These are phyloP conservation scores for Apophysomyces elegans DNA, from an alignment of 371 early-diverging fungal genomes.

Conservation along the genomic window DNA sequence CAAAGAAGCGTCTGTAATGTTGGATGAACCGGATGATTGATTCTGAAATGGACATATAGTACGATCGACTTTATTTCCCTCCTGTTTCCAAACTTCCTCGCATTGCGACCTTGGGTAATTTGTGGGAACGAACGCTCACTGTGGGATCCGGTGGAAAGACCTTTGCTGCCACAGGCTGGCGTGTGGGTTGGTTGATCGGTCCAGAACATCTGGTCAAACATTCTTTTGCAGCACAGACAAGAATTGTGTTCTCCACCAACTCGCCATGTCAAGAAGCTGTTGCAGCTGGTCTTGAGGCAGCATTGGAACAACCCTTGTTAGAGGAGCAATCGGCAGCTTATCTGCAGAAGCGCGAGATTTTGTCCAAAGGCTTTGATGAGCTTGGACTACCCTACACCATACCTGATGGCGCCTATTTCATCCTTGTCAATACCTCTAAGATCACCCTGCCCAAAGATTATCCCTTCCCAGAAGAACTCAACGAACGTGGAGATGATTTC, in stretches of 20 bases:
- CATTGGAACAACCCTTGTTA: constrained; percentile 69
- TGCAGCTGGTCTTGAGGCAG: constrained; percentile 77
- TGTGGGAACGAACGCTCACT: constrained; percentile 94
- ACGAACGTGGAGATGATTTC: constrained; percentile 74
- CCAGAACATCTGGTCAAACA: constrained; percentile 76
- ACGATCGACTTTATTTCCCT: constrained; percentile 88
- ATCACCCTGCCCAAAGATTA: constrained; percentile 71
- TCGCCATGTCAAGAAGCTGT: constrained; percentile 93
- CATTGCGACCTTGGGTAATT: constrained; percentile 80
- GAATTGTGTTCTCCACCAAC: constrained; percentile 87
- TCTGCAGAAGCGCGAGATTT: constrained; percentile 70
- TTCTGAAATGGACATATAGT: constrained; percentile 42
- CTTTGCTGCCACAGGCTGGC: constrained; percentile 97
- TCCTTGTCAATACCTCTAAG: constrained; percentile 82
- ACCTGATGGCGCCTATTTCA: constrained; percentile 94
- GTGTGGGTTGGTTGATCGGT: constrained; percentile 94
- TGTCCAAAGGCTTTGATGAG: constrained; percentile 73
- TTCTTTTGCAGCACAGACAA: constrained; percentile 87
- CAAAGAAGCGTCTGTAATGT: not conserved
- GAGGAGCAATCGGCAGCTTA: constrained; percentile 72
- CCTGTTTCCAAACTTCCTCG: constrained; percentile 68
- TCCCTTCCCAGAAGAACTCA: constrained; percentile 64
- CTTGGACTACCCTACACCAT: constrained; percentile 79
- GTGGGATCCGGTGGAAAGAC: constrained; percentile 95
- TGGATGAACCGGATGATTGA: not conserved